A percentile compares a stretch with the other conserved stretches of the same genome.
Conservation (phyloP, 345 rosid genomes). For the Kernera saxatilis region DNA sequence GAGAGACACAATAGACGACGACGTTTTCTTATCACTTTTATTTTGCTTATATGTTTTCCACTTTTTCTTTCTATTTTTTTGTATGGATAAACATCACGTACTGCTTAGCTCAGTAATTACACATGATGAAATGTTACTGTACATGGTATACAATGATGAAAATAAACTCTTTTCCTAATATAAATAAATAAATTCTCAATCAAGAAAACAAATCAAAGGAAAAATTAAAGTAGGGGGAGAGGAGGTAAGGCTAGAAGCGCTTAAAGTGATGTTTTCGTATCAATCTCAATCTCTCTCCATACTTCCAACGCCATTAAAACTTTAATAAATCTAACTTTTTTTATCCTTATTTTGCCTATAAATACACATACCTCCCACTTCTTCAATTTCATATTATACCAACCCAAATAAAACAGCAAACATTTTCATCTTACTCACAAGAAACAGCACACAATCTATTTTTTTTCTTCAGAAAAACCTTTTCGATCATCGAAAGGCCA, state of each 20-base stretch:
- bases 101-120: conserved; percentile 15
- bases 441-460: not conserved
- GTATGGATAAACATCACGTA: conserved; percentile 18
- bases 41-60: not conserved
- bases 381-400: conserved; percentile 8
- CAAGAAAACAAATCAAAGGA: not conserved
- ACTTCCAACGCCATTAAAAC: conserved; percentile 27
- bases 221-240: not conserved
- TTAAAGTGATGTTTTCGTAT: conserved; percentile 27
- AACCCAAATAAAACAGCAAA: not conserved
- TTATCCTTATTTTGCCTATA: conserved; percentile 11
- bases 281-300: conserved; percentile 27
- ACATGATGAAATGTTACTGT: conserved; percentile 16
- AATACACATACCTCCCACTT: conserved; percentile 13
- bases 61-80: conserved; percentile 1
- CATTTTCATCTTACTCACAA: conserved; percentile 2
- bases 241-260: conserved; percentile 10
- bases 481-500: not conserved
- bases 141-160: conserved; percentile 8
- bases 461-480: not conserved
- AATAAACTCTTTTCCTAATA: not conserved
- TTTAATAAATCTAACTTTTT: conserved; percentile 19
- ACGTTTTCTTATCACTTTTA: conserved; percentile 5
- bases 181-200: not conserved
- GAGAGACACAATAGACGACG: conserved; percentile 5